phyloP scores from a whole-genome alignment of 75 land plant genomes.

The Cupressus sempervirens region DNA sequence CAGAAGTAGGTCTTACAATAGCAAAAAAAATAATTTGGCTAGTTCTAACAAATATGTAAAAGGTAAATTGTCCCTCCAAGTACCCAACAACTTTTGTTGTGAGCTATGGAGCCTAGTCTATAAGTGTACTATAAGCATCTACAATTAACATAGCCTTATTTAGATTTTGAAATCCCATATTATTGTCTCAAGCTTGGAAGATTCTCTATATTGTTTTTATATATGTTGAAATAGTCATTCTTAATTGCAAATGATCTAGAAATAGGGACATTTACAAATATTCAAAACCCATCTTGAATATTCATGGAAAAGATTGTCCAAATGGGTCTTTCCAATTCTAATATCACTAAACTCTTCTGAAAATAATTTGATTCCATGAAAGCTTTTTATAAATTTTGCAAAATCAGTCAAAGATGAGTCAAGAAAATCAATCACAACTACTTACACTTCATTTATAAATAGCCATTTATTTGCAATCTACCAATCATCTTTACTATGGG shows the following conservation, averaged over 20 bases:
- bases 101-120: conserved; percentile 81
- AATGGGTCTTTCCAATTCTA: background rate
- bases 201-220: conserved; percentile 58
- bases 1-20: conserved; percentile 6
- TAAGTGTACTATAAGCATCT: conserved; percentile 64
- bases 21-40: conserved; percentile 27
- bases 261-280: background rate
- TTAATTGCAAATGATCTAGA: conserved; percentile 46
- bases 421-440: background rate
- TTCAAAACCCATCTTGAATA: background rate
- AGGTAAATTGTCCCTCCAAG: conserved; percentile 67
- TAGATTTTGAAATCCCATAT: conserved; percentile 61
- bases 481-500: too few relatives aligned
- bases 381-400: too few relatives aligned
- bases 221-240: conserved; percentile 72
- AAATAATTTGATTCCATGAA: background rate
- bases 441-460: too few relatives aligned
- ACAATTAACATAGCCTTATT: conserved; percentile 56
- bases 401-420: background rate
- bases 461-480: background rate
- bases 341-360: background rate
- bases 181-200: conserved; percentile 44
- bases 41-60: conserved; percentile 55
- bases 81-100: conserved; percentile 58
- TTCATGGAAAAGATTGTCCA: background rate